These are phyloP conservation scores for Catenaria anguillulae DNA, from an alignment of 371 early-diverging fungal species.

Conservation along the genomic window DNA sequence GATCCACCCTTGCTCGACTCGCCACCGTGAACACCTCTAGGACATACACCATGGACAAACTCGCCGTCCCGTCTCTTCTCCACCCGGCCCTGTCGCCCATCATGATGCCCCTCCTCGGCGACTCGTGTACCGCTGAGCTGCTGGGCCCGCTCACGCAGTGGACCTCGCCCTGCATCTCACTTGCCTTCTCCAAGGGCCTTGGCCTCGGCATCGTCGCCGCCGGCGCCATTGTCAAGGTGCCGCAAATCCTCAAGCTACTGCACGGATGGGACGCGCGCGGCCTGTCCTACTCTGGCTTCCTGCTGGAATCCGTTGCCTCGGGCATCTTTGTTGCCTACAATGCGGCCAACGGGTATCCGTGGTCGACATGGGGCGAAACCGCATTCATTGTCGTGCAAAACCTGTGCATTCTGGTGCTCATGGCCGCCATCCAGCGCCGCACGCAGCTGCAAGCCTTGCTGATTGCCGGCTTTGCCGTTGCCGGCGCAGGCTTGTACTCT, in stretches of 20 bases:
- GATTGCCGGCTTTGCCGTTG: constrained; percentile 15
- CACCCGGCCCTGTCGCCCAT: neutral
- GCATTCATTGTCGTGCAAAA: constrained; percentile 66
- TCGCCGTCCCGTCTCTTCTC: neutral
- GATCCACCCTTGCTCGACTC: too few relatives aligned
- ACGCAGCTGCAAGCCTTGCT: constrained; percentile 23
- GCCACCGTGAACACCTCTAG: too few relatives aligned
- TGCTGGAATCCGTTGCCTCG: constrained; percentile 68
- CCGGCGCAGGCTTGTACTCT: constrained; percentile 31
- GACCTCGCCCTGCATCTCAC: constrained; percentile 47
- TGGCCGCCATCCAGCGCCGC: constrained; percentile 23
- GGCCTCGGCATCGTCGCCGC: constrained; percentile 82
- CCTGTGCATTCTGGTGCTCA: constrained; percentile 55
- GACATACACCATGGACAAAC: too few relatives aligned
- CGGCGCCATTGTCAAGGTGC: constrained; percentile 81
- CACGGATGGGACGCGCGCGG: constrained; percentile 56
- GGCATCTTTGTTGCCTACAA: constrained; percentile 72
- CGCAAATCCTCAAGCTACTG: constrained; percentile 84
- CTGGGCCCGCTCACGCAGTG: neutral
- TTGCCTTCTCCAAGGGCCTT: constrained; percentile 69
- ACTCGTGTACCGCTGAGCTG: constrained; percentile 6
- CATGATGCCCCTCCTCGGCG: constrained; percentile 7
- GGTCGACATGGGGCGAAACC: constrained; percentile 84
- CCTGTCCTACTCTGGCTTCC: constrained; percentile 55
- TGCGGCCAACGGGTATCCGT: constrained; percentile 58